These are phyloP conservation scores for Claviceps paspali DNA, from an alignment of 2,329 filamentous ascomycete species.

Conservation along the genomic window DNA sequence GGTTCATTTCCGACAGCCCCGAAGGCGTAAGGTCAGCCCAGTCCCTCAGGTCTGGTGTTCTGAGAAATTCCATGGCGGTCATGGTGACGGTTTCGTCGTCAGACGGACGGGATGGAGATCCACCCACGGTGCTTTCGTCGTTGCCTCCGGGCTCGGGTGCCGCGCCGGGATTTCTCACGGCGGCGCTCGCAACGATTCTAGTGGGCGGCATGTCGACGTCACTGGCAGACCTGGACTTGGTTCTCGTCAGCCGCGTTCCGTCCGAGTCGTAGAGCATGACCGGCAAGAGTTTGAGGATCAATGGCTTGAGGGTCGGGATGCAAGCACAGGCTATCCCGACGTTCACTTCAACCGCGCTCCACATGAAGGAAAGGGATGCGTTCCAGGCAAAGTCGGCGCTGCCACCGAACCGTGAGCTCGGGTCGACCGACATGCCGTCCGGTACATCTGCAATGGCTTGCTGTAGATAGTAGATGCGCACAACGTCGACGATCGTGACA, in stretches of 20 bases:
- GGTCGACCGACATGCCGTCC: slow-evolving; percentile 19
- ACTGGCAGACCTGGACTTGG: slow-evolving; percentile 14
- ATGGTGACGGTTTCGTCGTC: slow-evolving; percentile 19
- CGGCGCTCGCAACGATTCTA: slow-evolving; percentile 6
- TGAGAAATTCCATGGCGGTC: slow-evolving; percentile 30
- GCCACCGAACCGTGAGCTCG: slow-evolving; percentile 32
- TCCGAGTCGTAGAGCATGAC: slow-evolving; percentile 38
- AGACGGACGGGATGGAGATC: slow-evolving; percentile 3
- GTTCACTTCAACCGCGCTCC: slow-evolving; percentile 85
- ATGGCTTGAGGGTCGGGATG: slow-evolving; percentile 80
- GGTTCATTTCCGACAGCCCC: slow-evolving; percentile 2
- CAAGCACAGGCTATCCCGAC: slow-evolving; percentile 81
- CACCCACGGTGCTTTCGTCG: neutral
- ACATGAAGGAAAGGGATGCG: slow-evolving; percentile 76
- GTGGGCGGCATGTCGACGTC: slow-evolving; percentile 17
- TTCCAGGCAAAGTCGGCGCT: slow-evolving; percentile 51
- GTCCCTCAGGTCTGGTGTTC: slow-evolving; percentile 22
- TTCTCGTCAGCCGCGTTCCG: slow-evolving; percentile 18
- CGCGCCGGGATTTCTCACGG: neutral
- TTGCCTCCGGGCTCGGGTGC: neutral
- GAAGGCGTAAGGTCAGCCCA: slow-evolving; percentile 7
- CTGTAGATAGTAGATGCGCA: slow-evolving; percentile 82
- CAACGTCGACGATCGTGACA: slow-evolving; percentile 73
- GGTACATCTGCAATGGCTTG: slow-evolving; percentile 41
- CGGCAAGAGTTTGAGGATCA: slow-evolving; percentile 52